These are phyloP conservation scores for Talaromyces marneffei DNA, from an alignment of 2,329 filamentous ascomycete species.

Conservation along the genomic window DNA sequence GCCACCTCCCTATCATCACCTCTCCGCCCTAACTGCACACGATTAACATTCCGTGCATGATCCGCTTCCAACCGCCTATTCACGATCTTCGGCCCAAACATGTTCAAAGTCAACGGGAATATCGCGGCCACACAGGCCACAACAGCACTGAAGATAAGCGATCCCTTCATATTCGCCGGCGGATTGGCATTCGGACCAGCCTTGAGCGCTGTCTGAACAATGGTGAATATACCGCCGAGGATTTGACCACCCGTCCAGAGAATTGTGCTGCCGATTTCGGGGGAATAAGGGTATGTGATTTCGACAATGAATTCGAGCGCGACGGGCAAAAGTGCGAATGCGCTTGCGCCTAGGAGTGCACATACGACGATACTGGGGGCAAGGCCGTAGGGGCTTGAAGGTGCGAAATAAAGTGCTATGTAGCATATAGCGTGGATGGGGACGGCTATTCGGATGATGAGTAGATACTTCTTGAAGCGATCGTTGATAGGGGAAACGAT, in stretches of 20 bases:
- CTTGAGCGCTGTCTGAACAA: conserved; percentile 70
- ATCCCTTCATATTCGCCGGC: conserved; percentile 65
- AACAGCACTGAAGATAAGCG: conserved; percentile 73
- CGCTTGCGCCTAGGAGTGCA: conserved; percentile 69
- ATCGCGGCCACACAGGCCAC: conserved; percentile 61
- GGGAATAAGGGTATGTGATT: conserved; percentile 77
- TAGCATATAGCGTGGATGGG: conserved; percentile 70
- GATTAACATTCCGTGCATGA: not conserved
- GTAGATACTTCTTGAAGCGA: conserved; percentile 71
- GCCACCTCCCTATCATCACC: too few relatives aligned
- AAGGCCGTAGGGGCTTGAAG: conserved; percentile 47
- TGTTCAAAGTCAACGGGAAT: conserved; percentile 61
- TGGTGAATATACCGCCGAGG: conserved; percentile 75
- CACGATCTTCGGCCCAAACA: conserved; percentile 55
- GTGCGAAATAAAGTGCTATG: conserved; percentile 76
- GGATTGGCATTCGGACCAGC: conserved; percentile 49
- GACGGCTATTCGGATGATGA: conserved; percentile 65
- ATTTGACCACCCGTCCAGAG: conserved; percentile 85
- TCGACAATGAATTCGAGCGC: conserved; percentile 83
- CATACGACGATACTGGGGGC: conserved; percentile 66
- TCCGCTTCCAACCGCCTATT: conserved; percentile 37
- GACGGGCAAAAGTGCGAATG: conserved; percentile 75
- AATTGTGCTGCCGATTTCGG: conserved; percentile 76
- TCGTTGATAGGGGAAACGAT: conserved; percentile 77
- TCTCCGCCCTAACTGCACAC: not conserved